Percentiles rank a stretch among this genome's conserved stretches.
These are phyloP conservation scores for Inga oerstediana DNA, from an alignment of 306 rosid genomes.

Conservation along the genomic window DNA sequence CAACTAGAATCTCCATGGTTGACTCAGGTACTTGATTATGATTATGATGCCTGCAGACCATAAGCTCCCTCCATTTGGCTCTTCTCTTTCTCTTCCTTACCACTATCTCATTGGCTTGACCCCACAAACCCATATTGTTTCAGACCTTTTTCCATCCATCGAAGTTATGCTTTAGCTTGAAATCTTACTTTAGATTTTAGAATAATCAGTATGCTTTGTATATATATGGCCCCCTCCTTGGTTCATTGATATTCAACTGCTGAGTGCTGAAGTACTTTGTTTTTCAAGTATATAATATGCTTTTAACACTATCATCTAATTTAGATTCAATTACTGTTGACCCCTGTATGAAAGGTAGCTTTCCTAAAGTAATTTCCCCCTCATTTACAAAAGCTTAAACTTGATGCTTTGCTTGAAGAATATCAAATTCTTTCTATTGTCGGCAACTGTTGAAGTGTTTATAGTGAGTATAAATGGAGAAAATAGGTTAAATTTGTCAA, in stretches of 20 bases:
- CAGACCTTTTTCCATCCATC: conserved; percentile 28
- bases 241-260: not conserved
- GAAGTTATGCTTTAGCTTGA: conserved; percentile 13
- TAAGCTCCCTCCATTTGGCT: conserved; percentile 6
- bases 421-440: not conserved
- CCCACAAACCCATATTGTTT: conserved; percentile 34
- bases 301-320: not conserved
- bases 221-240: not conserved
- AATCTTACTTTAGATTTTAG: conserved; percentile 22
- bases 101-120: conserved; percentile 35
- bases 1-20: conserved; percentile 24
- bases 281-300: not conserved
- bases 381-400: not conserved
- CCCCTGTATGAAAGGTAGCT: not conserved
- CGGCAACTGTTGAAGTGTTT: not conserved
- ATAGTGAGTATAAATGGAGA: not conserved
- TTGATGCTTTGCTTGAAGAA: not conserved
- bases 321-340: not conserved
- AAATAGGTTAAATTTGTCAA: not conserved
- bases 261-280: not conserved
- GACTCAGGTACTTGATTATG: conserved; percentile 40
- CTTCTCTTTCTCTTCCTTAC: conserved; percentile 27
- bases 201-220: conserved; percentile 1
- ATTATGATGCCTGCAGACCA: conserved; percentile 12
- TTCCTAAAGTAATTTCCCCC: not conserved